phyloP scores from a whole-genome alignment of 1,284 basidiomycete genomes.

The Cronartium ribicola region DNA sequence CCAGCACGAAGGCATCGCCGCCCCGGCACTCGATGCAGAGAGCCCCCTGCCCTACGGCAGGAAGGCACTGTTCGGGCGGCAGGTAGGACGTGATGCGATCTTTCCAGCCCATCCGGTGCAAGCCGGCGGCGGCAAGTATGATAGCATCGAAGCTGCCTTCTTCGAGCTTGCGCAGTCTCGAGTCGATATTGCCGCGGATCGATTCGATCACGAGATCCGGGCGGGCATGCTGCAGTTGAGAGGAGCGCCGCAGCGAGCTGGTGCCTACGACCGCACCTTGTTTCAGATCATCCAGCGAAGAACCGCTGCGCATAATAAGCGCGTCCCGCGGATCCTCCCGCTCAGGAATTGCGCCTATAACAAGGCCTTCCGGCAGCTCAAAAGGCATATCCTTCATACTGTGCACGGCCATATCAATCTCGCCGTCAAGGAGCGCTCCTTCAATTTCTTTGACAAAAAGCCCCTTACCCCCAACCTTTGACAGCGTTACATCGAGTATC shows the following conservation, averaged over 20 bases:
- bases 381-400: slow-evolving; percentile 92
- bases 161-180: slow-evolving; percentile 86
- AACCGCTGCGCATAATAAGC: slow-evolving; percentile 74
- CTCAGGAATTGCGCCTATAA: slow-evolving; percentile 77
- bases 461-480: too few relatives aligned
- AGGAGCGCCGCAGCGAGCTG: slow-evolving; percentile 83
- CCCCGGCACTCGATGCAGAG: slow-evolving; percentile 79
- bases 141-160: slow-evolving; percentile 79
- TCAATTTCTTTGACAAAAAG: slow-evolving; percentile 98
- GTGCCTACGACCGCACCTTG: slow-evolving; percentile 87
- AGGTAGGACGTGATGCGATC: slow-evolving; percentile 75
- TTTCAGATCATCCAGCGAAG: slow-evolving; percentile 74
- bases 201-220: slow-evolving; percentile 64
- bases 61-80: slow-evolving; percentile 70
- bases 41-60: slow-evolving; percentile 92
- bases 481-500: too few relatives aligned
- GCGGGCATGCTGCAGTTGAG: slow-evolving; percentile 76
- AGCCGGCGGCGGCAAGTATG: slow-evolving; percentile 88
- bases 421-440: slow-evolving; percentile 65
- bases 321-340: slow-evolving; percentile 86
- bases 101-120: slow-evolving; percentile 65
- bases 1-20: too few relatives aligned
- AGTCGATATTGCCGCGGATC: slow-evolving; percentile 57
- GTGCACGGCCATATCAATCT: slow-evolving; percentile 90
- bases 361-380: slow-evolving; percentile 71